A percentile compares a stretch with the other conserved stretches of the same genome.
Conservation (phyloP, 2,329 filamentous ascomycete genomes). For the Cercospora beticola region DNA sequence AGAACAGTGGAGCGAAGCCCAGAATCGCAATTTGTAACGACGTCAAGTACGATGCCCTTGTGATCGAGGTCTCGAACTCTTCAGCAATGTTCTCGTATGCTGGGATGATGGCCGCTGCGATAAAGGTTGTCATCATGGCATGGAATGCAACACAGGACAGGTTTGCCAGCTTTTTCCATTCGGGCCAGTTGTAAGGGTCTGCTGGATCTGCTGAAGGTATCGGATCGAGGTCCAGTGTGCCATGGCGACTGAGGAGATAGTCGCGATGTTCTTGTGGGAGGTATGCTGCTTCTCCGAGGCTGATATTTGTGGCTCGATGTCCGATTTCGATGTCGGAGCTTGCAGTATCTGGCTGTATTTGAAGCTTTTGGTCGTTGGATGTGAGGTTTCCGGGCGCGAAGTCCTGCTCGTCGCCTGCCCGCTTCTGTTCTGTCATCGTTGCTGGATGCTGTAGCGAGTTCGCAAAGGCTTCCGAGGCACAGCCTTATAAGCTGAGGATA, state of each 20-base stretch:
- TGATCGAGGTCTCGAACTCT: slow-evolving; percentile 52
- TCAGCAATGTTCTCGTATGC: slow-evolving; percentile 55
- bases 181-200: slow-evolving; percentile 57
- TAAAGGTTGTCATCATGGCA: slow-evolving; percentile 58
- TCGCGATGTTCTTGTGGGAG: slow-evolving; percentile 49
- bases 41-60: slow-evolving; percentile 54
- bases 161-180: slow-evolving; percentile 53
- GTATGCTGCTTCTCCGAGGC: slow-evolving; percentile 31
- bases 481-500: neutral
- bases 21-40: slow-evolving; percentile 57
- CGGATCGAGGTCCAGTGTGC: slow-evolving; percentile 56
- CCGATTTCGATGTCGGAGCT: slow-evolving; percentile 26
- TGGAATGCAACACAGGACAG: slow-evolving; percentile 51
- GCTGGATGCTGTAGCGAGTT: neutral
- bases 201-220: slow-evolving; percentile 51
- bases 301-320: slow-evolving; percentile 32
- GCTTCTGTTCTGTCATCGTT: neutral
- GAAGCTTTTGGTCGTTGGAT: neutral
- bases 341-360: neutral
- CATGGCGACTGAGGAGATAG: slow-evolving; percentile 55
- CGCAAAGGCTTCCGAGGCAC: neutral
- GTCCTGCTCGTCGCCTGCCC: slow-evolving; percentile 1
- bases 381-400: slow-evolving; percentile 8
- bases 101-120: slow-evolving; percentile 54
- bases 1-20: slow-evolving; percentile 56